Evolutionary conservation across 2,329 filamentous ascomycete species (phyloP), one percentile per base, ranked within the genome.

Genomic region (Phyllosticta citrichinensis): DNA sequence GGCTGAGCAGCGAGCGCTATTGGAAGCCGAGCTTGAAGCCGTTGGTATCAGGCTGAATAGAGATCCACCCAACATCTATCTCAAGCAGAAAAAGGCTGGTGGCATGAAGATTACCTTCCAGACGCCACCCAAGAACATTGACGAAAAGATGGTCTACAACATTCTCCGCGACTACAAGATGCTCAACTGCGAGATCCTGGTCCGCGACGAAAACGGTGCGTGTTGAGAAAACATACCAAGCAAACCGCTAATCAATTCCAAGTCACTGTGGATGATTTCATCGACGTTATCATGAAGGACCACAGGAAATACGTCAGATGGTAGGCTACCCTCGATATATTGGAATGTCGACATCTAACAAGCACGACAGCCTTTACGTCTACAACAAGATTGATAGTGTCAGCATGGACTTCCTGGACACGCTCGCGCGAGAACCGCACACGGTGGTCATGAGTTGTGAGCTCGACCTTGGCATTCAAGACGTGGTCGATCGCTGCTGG

Each of bases 301-400:
- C 94, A 99, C 79, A 82, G 94, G 71, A 99, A 96, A 75, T 99
- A 99, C 80, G 97, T 99, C 79, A 83, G 84, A 71, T 88, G 85
- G 60, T 62, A 52, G 33, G 60, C 25, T 33, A 17, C 50, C 3
- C 14, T 40, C 40, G n/a, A n/a, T 14, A 24, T 4, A 2, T 9
- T 53, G 52, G 19, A 12, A 20, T 12, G 17, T n/a, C n/a, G 22
- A 24, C 19, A 40, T 55, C 58, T 60, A 40, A 60, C 24, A 35
- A 50, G 24, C 1, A 11, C 25, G n/a, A 17, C 33, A 81, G 90
- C 71, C 82, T 99, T 33, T 99, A 99, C 77, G 93, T 97, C 33
- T 99, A 99, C 85, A 99, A 99, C 87, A 99, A 99, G 79, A 96
- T 99, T 77, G 94, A 99, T 78, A 87, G 85, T 73, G 89, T 99